Base-by-base conservation (phyloP, 169 alveolate species). In the Blepharisma undulans region DNA sequence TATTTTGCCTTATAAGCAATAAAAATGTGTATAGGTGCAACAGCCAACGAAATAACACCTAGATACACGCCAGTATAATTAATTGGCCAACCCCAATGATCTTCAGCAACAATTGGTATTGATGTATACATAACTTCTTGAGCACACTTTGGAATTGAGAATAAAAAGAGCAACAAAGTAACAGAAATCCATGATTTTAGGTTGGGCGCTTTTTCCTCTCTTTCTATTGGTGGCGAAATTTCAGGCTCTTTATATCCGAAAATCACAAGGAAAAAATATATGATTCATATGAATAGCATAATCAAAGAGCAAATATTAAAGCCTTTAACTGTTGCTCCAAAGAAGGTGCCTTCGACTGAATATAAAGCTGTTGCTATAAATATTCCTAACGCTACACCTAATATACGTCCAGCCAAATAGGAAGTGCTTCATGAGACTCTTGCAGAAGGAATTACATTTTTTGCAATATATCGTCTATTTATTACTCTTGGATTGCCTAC, bases 401-500 rank as follows among this genome's bases (percentile, higher is more conserved):
- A 30, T 1, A 92, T 84, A 61, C 93, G 79, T 2, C 90, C 94
- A 18, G 95, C 94, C 8, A 82, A 94, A 76, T 92, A 92, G 25
- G 91, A 92, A 22, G 93, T 92, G 36, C 91, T 92, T 27, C 93
- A 94, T 30, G 76, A 86, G 66, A 95, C 79, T 32, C 92, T 16
- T 4, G 76, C 88, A 18, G 29, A 29, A 22, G 36, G 30, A 4
- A 93, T 25, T 22, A 90, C 94, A 72, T 84, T 92, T 16, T 29
- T 92, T 1, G 94, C 84, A 25, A 92, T 91, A 84, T 92, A 92
- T 5, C 94, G 92, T 32, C 94, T 87, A 32, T 92, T 90, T 10
- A 92, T 94, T 22, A 94, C 93, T 25, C 94, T 86, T 19, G 93
- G 78, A 25, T 89, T 93, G 6, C 94, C 94, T 16, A 92, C n/a